Base-by-base conservation (phyloP, 257 asterid genomes). In the Solanum dulcamara region DNA sequence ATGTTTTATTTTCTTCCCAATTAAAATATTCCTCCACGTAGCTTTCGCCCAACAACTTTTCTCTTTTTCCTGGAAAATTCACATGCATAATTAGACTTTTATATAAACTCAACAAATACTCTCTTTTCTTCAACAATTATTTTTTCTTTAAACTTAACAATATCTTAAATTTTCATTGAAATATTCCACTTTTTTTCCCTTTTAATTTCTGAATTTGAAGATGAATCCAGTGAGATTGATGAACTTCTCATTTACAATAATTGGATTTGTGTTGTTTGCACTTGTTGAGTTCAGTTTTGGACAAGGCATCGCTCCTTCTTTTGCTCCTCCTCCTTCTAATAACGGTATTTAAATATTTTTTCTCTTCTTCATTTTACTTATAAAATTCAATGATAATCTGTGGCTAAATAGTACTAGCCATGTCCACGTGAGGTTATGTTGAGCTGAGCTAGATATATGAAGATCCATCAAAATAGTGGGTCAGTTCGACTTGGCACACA, bases 231-330 rank as follows among this genome's bases (percentile, higher is more conserved):
- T 64, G 35, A 71, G 83, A 50, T 22, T 82, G 32, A 55, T 40
- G 1, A 30, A 32, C 9, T 50, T 86, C 75, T 71, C 88, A 24
- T 55, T 14, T 72, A 33, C 40, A 67, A 72, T 86, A 13, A n/a
- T 86, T 50, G 37, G 80, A 2, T 68, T 67, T n/a, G 38, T 86
- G 37, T 50, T 68, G 15, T 14, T 55, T 37, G 75, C 77, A 4
- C 68, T 81, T 37, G 28, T 85, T 15, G 85, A 81, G 20, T 44
- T 85, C 13, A 20, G 85, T 50, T 37, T 10, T 17, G 88, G 88
- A 62, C 88, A 85, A 80, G 66, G 1, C 72, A 32, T 80, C 13
- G 48, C 87, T 85, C 87, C 87, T 80, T 79, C 81, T 22, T 80
- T 60, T 2, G 85, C 87, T 2, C 87, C 85, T 9, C 11, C n/a